These are phyloP conservation scores for Quercus dentata DNA, from an alignment of 306 rosid species.

Conservation along the genomic window DNA sequence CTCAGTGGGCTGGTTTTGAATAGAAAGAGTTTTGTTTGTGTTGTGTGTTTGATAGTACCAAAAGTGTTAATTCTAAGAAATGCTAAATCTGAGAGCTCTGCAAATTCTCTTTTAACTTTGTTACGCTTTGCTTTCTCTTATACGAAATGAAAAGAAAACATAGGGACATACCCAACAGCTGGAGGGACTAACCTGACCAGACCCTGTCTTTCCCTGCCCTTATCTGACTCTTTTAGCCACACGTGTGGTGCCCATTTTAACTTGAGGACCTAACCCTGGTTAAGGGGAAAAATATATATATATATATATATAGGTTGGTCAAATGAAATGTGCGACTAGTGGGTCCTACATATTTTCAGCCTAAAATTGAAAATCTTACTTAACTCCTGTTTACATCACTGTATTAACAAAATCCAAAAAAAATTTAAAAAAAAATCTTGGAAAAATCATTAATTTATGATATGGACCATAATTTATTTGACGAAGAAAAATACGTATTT, in stretches of 20 bases:
- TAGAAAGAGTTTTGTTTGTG: background rate
- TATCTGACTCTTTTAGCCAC: conserved; percentile 48
- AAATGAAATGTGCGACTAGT: conserved; percentile 26
- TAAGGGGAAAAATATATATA: background rate
- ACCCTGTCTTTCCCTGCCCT: conserved; percentile 20
- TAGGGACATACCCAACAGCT: conserved; percentile 63
- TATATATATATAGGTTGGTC: conserved; percentile 30
- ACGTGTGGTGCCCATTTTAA: conserved; percentile 44
- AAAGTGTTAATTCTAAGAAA: background rate
- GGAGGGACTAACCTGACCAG: conserved; percentile 33
- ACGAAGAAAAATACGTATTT: fast-evolving
- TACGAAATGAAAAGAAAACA: conserved; percentile 45
- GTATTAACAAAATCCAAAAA: background rate
- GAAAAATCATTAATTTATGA: too few species aligned
- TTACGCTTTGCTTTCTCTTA: conserved; percentile 43
- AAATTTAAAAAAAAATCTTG: too few species aligned
- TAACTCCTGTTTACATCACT: conserved; percentile 42
- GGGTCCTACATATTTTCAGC: conserved; percentile 37
- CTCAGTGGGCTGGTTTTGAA: too few species aligned
- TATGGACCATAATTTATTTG: fast-evolving
- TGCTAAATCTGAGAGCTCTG: conserved; percentile 49
- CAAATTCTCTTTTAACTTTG: conserved; percentile 39
- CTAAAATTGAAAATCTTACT: conserved; percentile 30
- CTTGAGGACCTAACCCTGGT: conserved; percentile 47
- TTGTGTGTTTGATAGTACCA: background rate